Conservation (phyloP, 2,329 filamentous ascomycete genomes). For the Rhytidhysteron rufulum region DNA sequence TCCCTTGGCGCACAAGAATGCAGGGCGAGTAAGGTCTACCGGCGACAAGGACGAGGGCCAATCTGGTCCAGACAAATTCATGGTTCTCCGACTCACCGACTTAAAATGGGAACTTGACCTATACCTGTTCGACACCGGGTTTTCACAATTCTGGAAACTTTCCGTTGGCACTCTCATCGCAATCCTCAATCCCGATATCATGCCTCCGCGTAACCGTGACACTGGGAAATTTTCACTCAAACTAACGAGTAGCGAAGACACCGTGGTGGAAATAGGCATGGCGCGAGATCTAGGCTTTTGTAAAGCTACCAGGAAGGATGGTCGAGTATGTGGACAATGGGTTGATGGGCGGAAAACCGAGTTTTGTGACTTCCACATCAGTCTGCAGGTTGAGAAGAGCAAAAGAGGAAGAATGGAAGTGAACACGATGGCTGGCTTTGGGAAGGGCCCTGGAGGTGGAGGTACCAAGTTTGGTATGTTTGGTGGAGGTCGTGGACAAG, state of each 20-base stretch:
- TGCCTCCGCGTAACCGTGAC: constrained; percentile 78
- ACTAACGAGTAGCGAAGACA: constrained; percentile 81
- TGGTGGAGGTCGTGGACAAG: constrained; percentile 19
- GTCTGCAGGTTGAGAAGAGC: constrained; percentile 71
- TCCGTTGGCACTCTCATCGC: constrained; percentile 86
- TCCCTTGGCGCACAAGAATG: constrained; percentile 60
- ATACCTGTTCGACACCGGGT: constrained; percentile 87
- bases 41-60: constrained; percentile 46
- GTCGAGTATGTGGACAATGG: constrained; percentile 76
- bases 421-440: constrained; percentile 61
- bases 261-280: constrained; percentile 81
- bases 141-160: constrained; percentile 92
- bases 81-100: constrained; percentile 85
- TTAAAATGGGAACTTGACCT: constrained; percentile 87
- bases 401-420: constrained; percentile 70
- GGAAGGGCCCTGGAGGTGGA: constrained; percentile 21
- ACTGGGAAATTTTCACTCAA: constrained; percentile 83
- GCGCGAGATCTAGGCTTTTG: constrained; percentile 86
- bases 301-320: constrained; percentile 79
- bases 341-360: constrained; percentile 84
- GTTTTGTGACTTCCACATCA: constrained; percentile 90
- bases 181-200: constrained; percentile 84
- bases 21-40: constrained; percentile 38
- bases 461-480: constrained; percentile 15
- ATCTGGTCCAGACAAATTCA: constrained; percentile 74